phyloP scores from a whole-genome alignment of 1,284 basidiomycete species.

The Psilocybe mexicana region DNA sequence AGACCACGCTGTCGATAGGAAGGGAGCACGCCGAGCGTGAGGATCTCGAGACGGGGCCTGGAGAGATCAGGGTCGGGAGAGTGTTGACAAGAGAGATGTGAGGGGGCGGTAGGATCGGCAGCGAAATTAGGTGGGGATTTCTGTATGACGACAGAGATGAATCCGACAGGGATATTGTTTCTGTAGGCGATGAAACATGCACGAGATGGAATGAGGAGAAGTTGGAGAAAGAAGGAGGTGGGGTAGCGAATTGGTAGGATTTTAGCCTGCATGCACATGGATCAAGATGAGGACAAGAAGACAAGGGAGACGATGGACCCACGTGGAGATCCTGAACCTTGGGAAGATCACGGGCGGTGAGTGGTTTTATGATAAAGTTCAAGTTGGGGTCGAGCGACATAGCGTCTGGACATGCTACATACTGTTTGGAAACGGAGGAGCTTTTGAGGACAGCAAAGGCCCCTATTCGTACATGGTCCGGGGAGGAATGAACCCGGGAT shows the following conservation, averaged over 20 bases:
- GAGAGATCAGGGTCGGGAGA: slow-evolving; percentile 12
- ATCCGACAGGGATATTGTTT: slow-evolving; percentile 41
- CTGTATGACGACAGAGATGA: slow-evolving; percentile 48
- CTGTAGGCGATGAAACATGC: slow-evolving; percentile 50
- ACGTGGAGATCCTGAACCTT: slow-evolving; percentile 49
- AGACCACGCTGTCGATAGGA: slow-evolving; percentile 47
- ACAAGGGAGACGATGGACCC: slow-evolving; percentile 23
- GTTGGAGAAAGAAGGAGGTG: slow-evolving; percentile 53
- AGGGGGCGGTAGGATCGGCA: slow-evolving; percentile 3
- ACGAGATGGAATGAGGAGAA: slow-evolving; percentile 48
- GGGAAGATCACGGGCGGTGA: slow-evolving; percentile 40
- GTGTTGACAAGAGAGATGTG: slow-evolving; percentile 11
- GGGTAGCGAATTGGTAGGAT: slow-evolving; percentile 52
- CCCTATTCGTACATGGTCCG: slow-evolving; percentile 7
- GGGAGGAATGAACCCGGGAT: slow-evolving; percentile 6
- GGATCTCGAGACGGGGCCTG: slow-evolving; percentile 46
- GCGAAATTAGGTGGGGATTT: slow-evolving; percentile 22
- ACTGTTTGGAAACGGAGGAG: too few relatives aligned
- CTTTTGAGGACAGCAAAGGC: slow-evolving; percentile 3
- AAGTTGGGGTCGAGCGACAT: slow-evolving; percentile 4
- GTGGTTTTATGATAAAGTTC: slow-evolving; percentile 24
- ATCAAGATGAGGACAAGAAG: not conserved
- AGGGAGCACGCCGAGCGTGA: slow-evolving; percentile 59
- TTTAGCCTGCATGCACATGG: slow-evolving; percentile 31
- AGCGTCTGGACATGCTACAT: not conserved